Evolutionary conservation across 1,284 basidiomycete genomes (phyloP).

Genomic region (Dichomitus squalens): DNA sequence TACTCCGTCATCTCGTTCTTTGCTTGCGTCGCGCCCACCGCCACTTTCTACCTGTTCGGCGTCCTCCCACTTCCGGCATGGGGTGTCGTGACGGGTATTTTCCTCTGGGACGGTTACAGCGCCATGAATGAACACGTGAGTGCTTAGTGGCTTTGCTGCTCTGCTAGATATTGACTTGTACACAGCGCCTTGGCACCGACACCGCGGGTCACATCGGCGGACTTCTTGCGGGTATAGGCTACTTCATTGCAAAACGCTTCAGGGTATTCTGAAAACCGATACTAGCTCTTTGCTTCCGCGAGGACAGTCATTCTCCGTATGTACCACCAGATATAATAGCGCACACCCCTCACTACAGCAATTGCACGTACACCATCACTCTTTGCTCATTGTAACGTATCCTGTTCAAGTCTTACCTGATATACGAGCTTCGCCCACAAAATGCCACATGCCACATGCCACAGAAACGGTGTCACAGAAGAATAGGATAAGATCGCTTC

Average conservation of each 20-base stretch:
- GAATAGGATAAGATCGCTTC: too few species aligned
- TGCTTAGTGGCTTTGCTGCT: slow-evolving; percentile 27
- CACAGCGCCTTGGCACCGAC: slow-evolving; percentile 54
- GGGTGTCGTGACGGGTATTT: slow-evolving; percentile 74
- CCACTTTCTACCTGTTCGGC: slow-evolving; percentile 79
- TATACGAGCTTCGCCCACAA: not conserved
- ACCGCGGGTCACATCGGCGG: slow-evolving; percentile 84
- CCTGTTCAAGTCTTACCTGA: too few species aligned
- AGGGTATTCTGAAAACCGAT: slow-evolving; percentile 27
- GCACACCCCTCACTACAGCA: not conserved
- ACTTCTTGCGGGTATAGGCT: slow-evolving; percentile 67
- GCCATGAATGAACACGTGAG: slow-evolving; percentile 45
- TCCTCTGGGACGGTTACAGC: slow-evolving; percentile 69
- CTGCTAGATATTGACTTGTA: slow-evolving; percentile 1
- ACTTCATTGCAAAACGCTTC: slow-evolving; percentile 40
- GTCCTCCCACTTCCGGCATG: slow-evolving; percentile 86
- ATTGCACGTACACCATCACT: not conserved
- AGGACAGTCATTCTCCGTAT: not conserved
- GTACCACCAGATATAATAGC: not conserved
- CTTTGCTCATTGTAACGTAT: not conserved
- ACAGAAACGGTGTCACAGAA: too few species aligned
- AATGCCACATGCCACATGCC: too few species aligned
- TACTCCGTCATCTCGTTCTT: slow-evolving; percentile 74
- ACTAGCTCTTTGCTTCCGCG: too few species aligned
- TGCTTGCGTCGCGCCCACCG: slow-evolving; percentile 68